These are phyloP conservation scores for Tausonia pullulans DNA, from an alignment of 1,284 basidiomycete species.

Conservation along the genomic window DNA sequence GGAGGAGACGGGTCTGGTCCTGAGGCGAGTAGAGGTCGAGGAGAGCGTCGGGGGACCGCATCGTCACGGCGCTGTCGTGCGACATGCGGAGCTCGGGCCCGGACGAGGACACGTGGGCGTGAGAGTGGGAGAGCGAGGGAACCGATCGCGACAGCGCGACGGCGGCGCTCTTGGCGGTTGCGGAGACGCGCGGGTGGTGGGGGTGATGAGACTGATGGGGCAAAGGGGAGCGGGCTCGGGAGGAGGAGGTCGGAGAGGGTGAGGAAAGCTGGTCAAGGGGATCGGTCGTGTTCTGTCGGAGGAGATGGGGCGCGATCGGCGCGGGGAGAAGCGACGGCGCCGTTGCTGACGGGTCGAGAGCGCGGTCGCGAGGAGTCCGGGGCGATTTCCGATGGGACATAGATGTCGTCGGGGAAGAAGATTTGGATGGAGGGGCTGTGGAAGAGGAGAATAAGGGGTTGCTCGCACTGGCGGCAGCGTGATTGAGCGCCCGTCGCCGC, in stretches of 20 bases:
- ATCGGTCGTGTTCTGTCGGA: conserved; percentile 11
- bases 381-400: no score
- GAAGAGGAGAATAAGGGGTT: background rate
- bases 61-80: background rate
- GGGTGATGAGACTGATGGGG: background rate
- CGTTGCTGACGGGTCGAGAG: conserved; percentile 13
- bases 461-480: background rate
- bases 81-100: conserved; percentile 20
- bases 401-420: background rate
- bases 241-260: conserved; percentile 12
- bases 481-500: no score
- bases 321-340: conserved; percentile 12
- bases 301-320: conserved; percentile 16
- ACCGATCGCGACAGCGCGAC: conserved; percentile 42
- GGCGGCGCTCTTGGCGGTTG: conserved; percentile 39
- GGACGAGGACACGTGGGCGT: conserved; percentile 44
- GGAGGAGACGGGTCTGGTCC: conserved; percentile 61
- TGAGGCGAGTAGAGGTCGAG: conserved; percentile 39
- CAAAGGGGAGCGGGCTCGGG: background rate
- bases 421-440: background rate
- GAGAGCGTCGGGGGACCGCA: conserved; percentile 26
- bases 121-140: conserved; percentile 44
- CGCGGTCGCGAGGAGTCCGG: no score
- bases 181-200: conserved; percentile 4
- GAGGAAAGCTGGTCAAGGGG: conserved; percentile 19